Conservation (phyloP, 768 basidiomycete genomes). For the Hirschioporus abietinus region DNA sequence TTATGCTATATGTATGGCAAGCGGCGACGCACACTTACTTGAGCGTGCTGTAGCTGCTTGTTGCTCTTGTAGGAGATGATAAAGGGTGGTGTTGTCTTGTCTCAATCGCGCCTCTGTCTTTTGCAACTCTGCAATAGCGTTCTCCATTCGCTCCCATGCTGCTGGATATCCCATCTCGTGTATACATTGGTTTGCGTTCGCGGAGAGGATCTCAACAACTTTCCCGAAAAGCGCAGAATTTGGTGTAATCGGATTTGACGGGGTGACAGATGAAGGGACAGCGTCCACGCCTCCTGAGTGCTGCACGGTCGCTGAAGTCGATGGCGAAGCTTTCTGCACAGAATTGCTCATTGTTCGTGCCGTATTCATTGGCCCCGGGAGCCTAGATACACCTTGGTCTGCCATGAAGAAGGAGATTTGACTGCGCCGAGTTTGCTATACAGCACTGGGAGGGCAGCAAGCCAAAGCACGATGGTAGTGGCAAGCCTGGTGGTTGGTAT, state of each 20-base stretch:
- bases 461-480: too few relatives aligned
- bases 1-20: not conserved
- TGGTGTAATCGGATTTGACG: not conserved
- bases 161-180: slow-evolving; percentile 27
- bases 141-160: not conserved
- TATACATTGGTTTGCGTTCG: slow-evolving; percentile 41
- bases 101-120: not conserved
- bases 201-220: slow-evolving; percentile 39
- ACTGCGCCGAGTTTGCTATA: too few relatives aligned
- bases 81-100: not conserved
- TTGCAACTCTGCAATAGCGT: not conserved
- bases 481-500: too few relatives aligned
- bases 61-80: not conserved
- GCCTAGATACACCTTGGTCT: too few relatives aligned
- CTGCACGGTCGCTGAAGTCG: not conserved
- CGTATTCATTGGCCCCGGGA: too few relatives aligned
- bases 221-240: not conserved
- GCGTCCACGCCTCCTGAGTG: not conserved
- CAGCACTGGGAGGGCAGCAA: too few relatives aligned
- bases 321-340: not conserved
- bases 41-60: not conserved
- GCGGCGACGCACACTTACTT: not conserved
- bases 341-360: not conserved
- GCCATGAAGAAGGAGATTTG: too few relatives aligned
- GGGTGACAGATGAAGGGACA: not conserved